Evolutionary conservation across 345 rosid genomes (phyloP), one percentile per base, ranked within the genome.

Genomic region (Eucalyptus virginea): DNA sequence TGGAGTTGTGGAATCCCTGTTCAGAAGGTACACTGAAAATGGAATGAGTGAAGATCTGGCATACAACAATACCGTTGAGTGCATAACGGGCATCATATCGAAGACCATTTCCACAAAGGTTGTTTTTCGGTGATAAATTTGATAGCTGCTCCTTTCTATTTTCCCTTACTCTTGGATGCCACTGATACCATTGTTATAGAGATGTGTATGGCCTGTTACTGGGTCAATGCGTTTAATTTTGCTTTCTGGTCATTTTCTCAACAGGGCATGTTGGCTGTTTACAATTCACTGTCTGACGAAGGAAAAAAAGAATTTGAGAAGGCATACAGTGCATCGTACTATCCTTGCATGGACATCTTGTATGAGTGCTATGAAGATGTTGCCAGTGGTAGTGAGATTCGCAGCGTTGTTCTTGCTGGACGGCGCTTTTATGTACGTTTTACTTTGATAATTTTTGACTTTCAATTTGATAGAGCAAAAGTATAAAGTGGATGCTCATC

Each of bases 301-400:
- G 99, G 92, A 16, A 96, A 94, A 91, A 94, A 91, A 91, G 97
- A 93, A 23, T 97, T 97, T 5, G 98, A 95, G 94, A 92, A 92
- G 89, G 97, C 98, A 37, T 95, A 97, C 85, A 94, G 98, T 91
- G 98, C 97, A 37, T 95, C 97, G 3, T 96, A 89, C 91, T 95
- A 94, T 90, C 98, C 99, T 45, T 95, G 98, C 88, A 97, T 96
- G 99, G 99, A 97, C 69, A 96, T 97, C 77, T 90, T 97, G 88
- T 96, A 96, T 51, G 99, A 96, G 90, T 97, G 98, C 92, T 96
- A 97, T 88, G 99, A 97, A 90, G 99, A 97, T 91, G 98, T 97
- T 47, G 98, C 97, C 48, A 89, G 91, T 89, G 97, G 99, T 32
- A 97, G 95, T 83, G 99, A 97, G 92, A 95, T 97, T 89, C 92